phyloP scores from a whole-genome alignment of 192 early-diverging fungal genomes.

The Entomortierella parvispora region DNA sequence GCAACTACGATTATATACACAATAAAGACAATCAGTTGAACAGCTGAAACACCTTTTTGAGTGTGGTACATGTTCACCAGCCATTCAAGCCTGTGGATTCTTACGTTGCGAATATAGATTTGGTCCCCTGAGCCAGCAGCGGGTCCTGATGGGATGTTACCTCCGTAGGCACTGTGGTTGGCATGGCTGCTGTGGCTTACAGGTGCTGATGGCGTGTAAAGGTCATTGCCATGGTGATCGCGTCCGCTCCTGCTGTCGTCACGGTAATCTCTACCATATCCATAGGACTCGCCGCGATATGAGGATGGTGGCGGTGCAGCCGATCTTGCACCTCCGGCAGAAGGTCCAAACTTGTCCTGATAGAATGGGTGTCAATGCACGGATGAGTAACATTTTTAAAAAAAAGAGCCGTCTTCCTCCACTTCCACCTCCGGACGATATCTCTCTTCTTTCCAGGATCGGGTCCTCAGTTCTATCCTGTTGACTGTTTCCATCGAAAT shows the following conservation, averaged over 20 bases:
- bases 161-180: background rate
- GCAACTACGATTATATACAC: slow-evolving; percentile 47
- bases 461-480: no score
- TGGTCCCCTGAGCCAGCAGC: slow-evolving; percentile 27
- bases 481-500: no score
- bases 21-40: background rate
- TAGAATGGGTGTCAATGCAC: background rate
- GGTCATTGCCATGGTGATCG: slow-evolving; percentile 4
- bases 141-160: slow-evolving; percentile 13
- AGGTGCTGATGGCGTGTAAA: background rate
- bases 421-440: no score
- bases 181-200: background rate
- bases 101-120: slow-evolving; percentile 30
- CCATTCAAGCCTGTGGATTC: background rate
- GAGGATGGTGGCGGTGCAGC: background rate
- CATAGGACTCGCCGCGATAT: slow-evolving; percentile 12
- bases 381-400: no score
- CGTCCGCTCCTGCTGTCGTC: slow-evolving; percentile 1
- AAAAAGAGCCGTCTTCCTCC: no score
- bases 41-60: no score
- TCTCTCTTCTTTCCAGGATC: no score
- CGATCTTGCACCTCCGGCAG: slow-evolving; percentile 7
- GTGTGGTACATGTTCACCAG: background rate
- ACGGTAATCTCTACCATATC: slow-evolving; percentile 11
- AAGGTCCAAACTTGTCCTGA: slow-evolving; percentile 23